Conservation (phyloP, 2,329 filamentous ascomycete genomes). For the Westerdykella aurantiaca region DNA sequence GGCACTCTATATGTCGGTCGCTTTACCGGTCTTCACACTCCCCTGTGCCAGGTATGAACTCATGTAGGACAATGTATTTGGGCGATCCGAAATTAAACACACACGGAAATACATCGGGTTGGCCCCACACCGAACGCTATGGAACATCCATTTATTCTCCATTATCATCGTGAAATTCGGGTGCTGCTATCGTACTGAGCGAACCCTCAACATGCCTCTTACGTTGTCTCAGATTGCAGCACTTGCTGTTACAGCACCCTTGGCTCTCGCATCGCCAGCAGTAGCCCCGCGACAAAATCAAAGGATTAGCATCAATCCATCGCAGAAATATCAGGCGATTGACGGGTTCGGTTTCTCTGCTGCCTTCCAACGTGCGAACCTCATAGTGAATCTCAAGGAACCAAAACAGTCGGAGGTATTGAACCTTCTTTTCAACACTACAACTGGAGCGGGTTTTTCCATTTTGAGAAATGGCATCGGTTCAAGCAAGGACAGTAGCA, state of each 20-base stretch:
- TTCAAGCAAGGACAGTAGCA: constrained; percentile 38
- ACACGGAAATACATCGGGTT: neutral
- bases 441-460: constrained; percentile 41
- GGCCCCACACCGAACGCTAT: constrained; percentile 7
- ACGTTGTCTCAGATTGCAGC: constrained; percentile 6
- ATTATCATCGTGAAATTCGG: neutral
- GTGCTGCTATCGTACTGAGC: neutral
- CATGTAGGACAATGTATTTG: constrained; percentile 2
- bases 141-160: constrained; percentile 3
- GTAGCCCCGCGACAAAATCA: constrained; percentile 17
- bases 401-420: constrained; percentile 40
- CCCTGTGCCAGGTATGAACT: neutral
- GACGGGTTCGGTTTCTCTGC: constrained; percentile 45
- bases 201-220: constrained; percentile 7
- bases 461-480: constrained; percentile 46
- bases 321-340: constrained; percentile 43
- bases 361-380: constrained; percentile 44
- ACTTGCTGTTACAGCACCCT: constrained; percentile 9
- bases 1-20: neutral
- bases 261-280: constrained; percentile 9
- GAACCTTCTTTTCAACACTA: constrained; percentile 44
- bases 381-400: constrained; percentile 39
- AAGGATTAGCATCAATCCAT: constrained; percentile 38
- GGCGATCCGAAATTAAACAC: constrained; percentile 1
- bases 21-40: neutral